Conservation (phyloP, 371 early-diverging fungal species). For the Mortierella sp. region DNA sequence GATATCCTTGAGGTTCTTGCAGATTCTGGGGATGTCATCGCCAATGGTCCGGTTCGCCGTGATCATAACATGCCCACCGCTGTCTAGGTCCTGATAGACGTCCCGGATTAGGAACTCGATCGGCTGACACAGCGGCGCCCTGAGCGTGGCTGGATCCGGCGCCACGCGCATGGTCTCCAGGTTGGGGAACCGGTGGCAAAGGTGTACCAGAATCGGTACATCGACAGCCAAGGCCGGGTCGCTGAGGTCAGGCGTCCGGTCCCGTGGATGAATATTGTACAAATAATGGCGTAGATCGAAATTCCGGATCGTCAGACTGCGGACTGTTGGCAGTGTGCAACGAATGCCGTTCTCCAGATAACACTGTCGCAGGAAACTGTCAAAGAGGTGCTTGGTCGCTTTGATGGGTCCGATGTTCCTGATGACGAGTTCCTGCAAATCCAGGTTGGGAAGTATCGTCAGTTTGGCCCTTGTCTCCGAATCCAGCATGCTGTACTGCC, state of each 20-base stretch:
- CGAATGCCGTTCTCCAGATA: neutral
- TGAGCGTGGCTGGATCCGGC: neutral
- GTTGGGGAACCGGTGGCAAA: neutral
- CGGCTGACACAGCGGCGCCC: neutral
- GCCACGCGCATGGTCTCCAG: neutral
- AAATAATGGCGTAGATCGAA: neutral
- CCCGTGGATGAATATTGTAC: neutral
- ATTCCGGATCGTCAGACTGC: neutral
- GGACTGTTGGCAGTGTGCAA: neutral
- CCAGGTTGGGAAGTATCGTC: neutral
- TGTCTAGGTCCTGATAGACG: neutral
- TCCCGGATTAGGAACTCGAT: neutral
- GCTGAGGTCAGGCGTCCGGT: neutral
- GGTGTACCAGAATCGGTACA: neutral
- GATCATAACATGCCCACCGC: neutral
- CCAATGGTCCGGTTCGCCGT: neutral
- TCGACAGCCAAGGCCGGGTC: neutral
- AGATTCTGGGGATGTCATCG: neutral
- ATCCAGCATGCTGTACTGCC: neutral
- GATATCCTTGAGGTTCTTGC: slow-evolving; percentile 18
- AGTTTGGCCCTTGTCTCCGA: neutral
- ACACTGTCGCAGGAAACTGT: neutral
- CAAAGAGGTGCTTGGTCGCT: neutral
- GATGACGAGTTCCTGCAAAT: neutral
- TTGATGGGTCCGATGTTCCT: neutral